Base-by-base conservation (phyloP, 768 basidiomycete genomes). In the Naganishia kalamii region DNA sequence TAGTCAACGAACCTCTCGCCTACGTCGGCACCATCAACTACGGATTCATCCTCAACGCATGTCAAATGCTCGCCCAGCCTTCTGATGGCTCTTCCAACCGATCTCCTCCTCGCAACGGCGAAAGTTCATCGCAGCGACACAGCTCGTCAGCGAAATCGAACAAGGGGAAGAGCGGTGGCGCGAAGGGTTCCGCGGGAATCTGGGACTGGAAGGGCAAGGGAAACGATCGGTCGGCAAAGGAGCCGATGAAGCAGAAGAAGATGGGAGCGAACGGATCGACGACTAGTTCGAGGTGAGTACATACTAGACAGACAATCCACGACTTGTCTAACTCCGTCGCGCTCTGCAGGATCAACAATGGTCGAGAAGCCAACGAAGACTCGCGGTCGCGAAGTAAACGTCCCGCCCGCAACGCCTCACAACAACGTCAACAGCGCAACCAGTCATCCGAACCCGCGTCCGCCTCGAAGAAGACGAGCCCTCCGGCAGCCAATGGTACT, bases 11-110 rank as follows among this genome's bases (percentile, higher is more conserved):
- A 27, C 54, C 54, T 27, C 54, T 57, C 2, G 54, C 37, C 4
- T 57, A 57, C 37, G 30, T 57, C 8, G 54, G 54, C 1, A 57
- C 35, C n/a, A 57, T 57, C 33, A 57, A 57, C 54, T 57, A 57
- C 37, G 21, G 27, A 27, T 57, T 57, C 54, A 57, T 57, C 35
- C 54, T 57, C 54, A 41, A 25, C 32, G 32, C 54, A 33, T 57
- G 54, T 27, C 54, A 57, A 41, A 37, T 25, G 37, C 27, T 57
- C 21, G 23, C 54, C n/a, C 54, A 57, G 12, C 19, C 43, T 11
- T n/a, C 12, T 25, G 54, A 25, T 15, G 35, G 33, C 11, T 4
- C 2, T 21, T 40, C 54, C 21, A 40, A 37, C 35, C 54, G 54
- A 19, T 41, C 54, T 2, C 54, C 12, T 21, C 37, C 37, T 37